Percentiles rank a stretch among this genome's conserved stretches.
These are phyloP conservation scores for Ceratocystis destructans DNA, from an alignment of 2,329 filamentous ascomycete genomes.

Conservation along the genomic window DNA sequence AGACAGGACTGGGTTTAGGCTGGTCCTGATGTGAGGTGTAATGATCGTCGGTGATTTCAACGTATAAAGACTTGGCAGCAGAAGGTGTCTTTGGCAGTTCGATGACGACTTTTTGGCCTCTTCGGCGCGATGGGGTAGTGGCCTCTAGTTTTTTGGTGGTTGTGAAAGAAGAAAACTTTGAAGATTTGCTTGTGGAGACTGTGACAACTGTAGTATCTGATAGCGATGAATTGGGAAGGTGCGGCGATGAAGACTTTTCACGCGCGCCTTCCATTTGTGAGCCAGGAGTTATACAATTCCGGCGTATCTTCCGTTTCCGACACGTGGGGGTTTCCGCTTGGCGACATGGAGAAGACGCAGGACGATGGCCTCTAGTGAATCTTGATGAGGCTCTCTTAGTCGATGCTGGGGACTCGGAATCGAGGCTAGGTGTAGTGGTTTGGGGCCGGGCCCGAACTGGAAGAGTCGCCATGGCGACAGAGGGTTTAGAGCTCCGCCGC, in stretches of 20 bases:
- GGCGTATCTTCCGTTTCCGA: background rate
- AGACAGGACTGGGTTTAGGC: background rate
- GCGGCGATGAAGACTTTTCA: background rate
- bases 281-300: background rate
- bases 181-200: background rate
- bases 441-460: too few relatives aligned
- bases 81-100: constrained; percentile 7
- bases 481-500: too few relatives aligned
- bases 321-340: background rate
- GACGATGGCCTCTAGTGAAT: background rate
- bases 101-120: background rate
- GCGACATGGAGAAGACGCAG: background rate
- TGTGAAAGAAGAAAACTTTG: background rate
- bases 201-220: background rate
- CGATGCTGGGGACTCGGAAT: too few relatives aligned
- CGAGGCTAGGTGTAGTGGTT: too few relatives aligned
- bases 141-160: background rate
- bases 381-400: too few relatives aligned
- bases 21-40: background rate
- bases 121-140: background rate
- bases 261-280: background rate
- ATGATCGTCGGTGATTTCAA: background rate
- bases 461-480: too few relatives aligned
- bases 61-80: background rate
- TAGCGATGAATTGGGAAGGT: background rate